Evolutionary conservation across 176 grass and related monocot genomes (phyloP), one percentile per base, ranked within the genome.

Genomic region (sorghum (Sorghum bicolor)): DNA sequence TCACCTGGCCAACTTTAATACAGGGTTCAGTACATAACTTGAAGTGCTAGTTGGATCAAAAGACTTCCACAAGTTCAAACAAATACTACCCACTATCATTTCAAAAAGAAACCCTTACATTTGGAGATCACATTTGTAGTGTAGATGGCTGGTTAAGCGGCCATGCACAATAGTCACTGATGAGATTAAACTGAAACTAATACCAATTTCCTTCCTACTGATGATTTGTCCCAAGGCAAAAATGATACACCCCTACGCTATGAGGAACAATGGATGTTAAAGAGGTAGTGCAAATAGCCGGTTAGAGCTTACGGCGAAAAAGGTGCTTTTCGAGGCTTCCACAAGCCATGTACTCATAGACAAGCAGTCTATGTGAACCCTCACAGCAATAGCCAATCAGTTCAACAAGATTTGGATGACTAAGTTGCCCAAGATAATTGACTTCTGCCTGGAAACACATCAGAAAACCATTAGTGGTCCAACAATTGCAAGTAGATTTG

Each of bases 331-430:
- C 96, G 76, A 98, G 87, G 87, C 96, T 98, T 17, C 93, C 96
- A 44, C 89, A 91, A 38, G 93, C 93, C 96, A 98, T 98, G 74
- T 95, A 92, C 85, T 98, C 96, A 2, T 98, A 98, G 64, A 98
- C 96, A 73, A 98, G 89, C 34, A 98, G 61, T 75, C 96, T 93
- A 74, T 98, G 93, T 75, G 89, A 88, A 25, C 93, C 93, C 48
- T 98, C 91, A 77, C 96, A 98, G 63, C 96, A 98, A 84, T 98
- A 98, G 67, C 96, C 96, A 74, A 98, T 95, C 69, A 98, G 80
- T 87, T 98, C 85, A 5, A 98, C 96, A 33, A 98, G 77, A 88
- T 98, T 95, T 52, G 93, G 82, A 91, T 98, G 96, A 43, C 96
- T 95, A 58, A 98, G 74, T 78, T 98, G 93, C 83, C 96, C 96